Conservation (phyloP, 805 yeast genomes). For the Spathaspora arborariae region DNA sequence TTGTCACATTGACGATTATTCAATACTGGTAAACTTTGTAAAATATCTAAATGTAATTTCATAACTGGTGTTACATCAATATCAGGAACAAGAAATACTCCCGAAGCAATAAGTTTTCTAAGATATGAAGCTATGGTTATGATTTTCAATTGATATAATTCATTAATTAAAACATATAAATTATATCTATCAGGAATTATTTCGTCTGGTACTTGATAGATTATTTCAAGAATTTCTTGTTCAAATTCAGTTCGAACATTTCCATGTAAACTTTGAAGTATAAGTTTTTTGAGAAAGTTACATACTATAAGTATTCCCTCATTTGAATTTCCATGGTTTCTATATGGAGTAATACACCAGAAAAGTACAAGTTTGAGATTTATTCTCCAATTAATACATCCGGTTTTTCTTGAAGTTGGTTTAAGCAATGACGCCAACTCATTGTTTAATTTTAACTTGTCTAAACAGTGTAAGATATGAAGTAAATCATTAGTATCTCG, state of each 20-base stretch:
- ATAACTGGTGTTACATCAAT: constrained; percentile 10
- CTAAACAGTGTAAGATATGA: constrained; percentile 33
- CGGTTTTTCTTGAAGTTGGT: constrained; percentile 13
- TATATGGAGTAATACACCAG: constrained; percentile 40
- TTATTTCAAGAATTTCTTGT: constrained; percentile 36
- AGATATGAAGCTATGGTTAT: constrained; percentile 64
- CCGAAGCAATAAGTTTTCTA: constrained; percentile 80
- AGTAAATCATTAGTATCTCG: constrained; percentile 27
- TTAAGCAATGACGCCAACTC: constrained; percentile 26
- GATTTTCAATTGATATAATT: constrained; percentile 46
- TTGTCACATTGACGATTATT: constrained; percentile 53
- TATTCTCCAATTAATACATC: constrained; percentile 24
- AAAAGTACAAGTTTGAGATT: constrained; percentile 31
- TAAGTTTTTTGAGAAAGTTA: constrained; percentile 41
- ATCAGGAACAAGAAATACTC: constrained; percentile 58
- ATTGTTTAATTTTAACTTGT: constrained; percentile 25
- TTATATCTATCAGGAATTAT: constrained; percentile 11
- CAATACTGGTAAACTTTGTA: constrained; percentile 56
- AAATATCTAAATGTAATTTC: constrained; percentile 48
- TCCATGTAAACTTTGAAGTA: constrained; percentile 20
- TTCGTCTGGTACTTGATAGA: constrained; percentile 29
- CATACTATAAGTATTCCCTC: constrained; percentile 38
- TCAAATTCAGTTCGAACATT: constrained; percentile 43
- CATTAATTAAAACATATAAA: constrained; percentile 48
- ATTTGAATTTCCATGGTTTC: constrained; percentile 26